Base-by-base conservation (phyloP, 2,329 filamentous ascomycete species). In the Penicillium frequentans region DNA sequence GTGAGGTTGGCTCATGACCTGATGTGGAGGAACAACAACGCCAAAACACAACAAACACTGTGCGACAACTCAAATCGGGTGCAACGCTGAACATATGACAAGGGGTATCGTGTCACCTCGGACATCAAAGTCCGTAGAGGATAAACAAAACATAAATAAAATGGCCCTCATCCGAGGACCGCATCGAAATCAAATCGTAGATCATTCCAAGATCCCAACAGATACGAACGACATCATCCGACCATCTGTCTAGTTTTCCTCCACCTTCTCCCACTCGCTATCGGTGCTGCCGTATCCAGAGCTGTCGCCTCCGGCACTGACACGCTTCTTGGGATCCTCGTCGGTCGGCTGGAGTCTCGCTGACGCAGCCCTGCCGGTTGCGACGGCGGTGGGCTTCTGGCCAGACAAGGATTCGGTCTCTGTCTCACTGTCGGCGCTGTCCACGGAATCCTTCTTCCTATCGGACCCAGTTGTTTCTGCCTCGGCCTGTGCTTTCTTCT, bases 211-310 rank as follows among this genome's bases (percentile, higher is more conserved):
- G 46, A 23, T 23, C 26, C 19, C 46, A 35, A 48, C 10, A 39
- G 19, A 23, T 13, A 19, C 19, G 10, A 13, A 19, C 19, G 10
- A 13, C 35, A 37, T 13, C n/a, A 7, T 13, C 33, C 24, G n/a
- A 37, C 3, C 11, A 3, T 13, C 8, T 24, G 7, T 26, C 48
- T 54, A 50, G 56, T 58, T 65, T 26, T 68, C 67, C 23, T 90
- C 91, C 4, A 98, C 89, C 81, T 95, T 96, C 80, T 97, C 93
- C 93, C 93, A 98, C 77, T 98, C 93, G 70, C 93, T 93, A 77
- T 98, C 93, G 5, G 93, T 97, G 75, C 91, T 93, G 60, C 81
- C 69, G 62, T 85, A 82, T 11, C 81, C 82, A n/a, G 77, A 79
- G 52, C 71, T 81, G 52, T 81, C 81, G 55, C 80, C 81, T 11